These are phyloP conservation scores for Phytopythium sindhum DNA, from an alignment of 352 stramenopile species.

Conservation along the genomic window DNA sequence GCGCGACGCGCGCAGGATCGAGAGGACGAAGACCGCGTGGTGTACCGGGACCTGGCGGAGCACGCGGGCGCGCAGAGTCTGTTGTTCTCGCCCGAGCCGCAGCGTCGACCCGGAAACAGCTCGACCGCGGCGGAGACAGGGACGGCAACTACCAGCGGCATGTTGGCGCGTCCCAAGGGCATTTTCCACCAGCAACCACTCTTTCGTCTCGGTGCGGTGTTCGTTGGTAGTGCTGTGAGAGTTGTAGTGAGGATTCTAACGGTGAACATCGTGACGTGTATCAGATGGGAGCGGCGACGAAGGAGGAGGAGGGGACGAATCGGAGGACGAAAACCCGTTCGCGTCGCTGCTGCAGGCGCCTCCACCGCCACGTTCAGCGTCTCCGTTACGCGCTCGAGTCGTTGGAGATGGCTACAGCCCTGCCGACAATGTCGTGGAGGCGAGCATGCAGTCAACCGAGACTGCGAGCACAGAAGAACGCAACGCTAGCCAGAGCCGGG, in stretches of 20 bases:
- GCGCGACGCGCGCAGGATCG: not conserved
- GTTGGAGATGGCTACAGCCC: not conserved
- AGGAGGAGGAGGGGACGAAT: slow-evolving; percentile 26
- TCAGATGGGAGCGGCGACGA: slow-evolving; percentile 19
- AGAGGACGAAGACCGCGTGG: slow-evolving; percentile 41
- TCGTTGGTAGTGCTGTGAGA: not conserved
- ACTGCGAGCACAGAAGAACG: not conserved
- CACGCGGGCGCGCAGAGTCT: slow-evolving; percentile 18
- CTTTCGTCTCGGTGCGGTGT: slow-evolving; percentile 32
- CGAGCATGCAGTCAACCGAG: not conserved
- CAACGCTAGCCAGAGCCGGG: not conserved
- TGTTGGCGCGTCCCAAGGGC: slow-evolving; percentile 29
- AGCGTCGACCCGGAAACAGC: not conserved
- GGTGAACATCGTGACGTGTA: not conserved
- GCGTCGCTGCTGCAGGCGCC: slow-evolving; percentile 42
- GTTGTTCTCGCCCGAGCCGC: slow-evolving; percentile 17
- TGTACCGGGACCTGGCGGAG: slow-evolving; percentile 60
- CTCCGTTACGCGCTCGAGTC: not conserved
- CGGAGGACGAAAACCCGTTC: slow-evolving; percentile 57
- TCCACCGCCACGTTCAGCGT: not conserved
- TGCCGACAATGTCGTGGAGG: not conserved
- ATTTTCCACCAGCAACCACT: slow-evolving; percentile 39
- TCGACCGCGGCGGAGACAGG: not conserved
- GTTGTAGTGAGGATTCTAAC: slow-evolving; percentile 1
- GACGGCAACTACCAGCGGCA: not conserved